Base-by-base conservation (phyloP, 331 rosid species). In the Malus hybrid region DNA sequence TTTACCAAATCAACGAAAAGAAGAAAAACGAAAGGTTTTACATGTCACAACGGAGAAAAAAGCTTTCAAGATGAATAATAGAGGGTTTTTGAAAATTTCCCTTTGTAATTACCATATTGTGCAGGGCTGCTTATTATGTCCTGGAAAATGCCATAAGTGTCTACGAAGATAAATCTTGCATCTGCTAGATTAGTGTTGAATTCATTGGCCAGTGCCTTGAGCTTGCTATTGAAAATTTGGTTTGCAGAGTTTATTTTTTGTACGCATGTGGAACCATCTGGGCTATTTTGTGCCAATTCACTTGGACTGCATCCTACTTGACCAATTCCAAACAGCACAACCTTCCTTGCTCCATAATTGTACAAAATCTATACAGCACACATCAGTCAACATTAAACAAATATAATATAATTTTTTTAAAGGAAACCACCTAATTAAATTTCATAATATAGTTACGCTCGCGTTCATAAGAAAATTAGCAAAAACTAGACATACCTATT, bases 221-320 rank as follows among this genome's bases (percentile, higher is more conserved):
- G 87, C 77, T 70, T 82, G 32, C 57, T 76, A 72, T 94, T 94
- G 86, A 94, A 92, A 36, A 92, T 70, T 71, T 86, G 90, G 75
- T 86, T 92, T 29, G 97, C 97, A 5, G 89, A 78, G 80, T 94
- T 94, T 77, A 92, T 86, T 68, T 82, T 89, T 36, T 74, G 78
- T 0, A 86, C 96, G 71, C 97, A 94, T n/a, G 96, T 81, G 74
- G 52, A 77, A 10, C 99, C 99, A 79, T 92, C 96, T 55, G 77
- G 85, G 84, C 96, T 92, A 19, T 80, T 89, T 34, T 90, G 93
- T 13, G 99, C 90, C 89, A 94, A 44, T 69, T 78, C 91, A 76
- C 72, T 90, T 13, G 99, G 99, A 74, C 92, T 90, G 80, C 99
- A 94, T 9, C 97, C 99, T 75, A 89, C 87, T 71, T 88, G 91